Evolutionary conservation across 2,329 filamentous ascomycete genomes (phyloP), one percentile per base, ranked within the genome.

Genomic region (Remersonia thermophila): DNA sequence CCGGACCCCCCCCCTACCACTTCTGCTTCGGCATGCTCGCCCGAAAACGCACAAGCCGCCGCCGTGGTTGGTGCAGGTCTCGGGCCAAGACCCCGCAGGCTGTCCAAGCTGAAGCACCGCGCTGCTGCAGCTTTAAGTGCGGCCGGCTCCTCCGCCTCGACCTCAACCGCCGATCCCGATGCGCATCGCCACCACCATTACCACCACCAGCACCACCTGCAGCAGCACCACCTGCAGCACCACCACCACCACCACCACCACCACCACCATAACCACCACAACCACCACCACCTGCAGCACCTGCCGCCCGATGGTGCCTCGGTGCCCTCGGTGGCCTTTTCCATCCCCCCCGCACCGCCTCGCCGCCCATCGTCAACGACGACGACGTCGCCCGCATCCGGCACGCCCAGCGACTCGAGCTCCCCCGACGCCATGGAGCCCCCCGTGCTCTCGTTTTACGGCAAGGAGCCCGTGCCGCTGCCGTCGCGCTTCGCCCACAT

Each of bases 401-500:
- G 31, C 20, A 32, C 27, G 30, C 18, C 32, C 34, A 32, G 20
- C 29, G 36, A 27, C 32, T 17, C 15, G 31, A 32, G 16, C 34
- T 39, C 28, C 35, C 41, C 40, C 38, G 20, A 23, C 20, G 42
- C 46, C 49, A 66, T 66, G 56, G 65, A 70, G 38, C 59, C 63
- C 7, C 67, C 68, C 13, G 63, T 71, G 33, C 54, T 72, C 32
- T 71, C 68, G 2, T 73, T 73, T 44, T 73, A 71, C 61, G 69
- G 69, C 50, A 63, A 65, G 11, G 65, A 72, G 47, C 67, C 68
- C 7, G 66, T 73, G 14, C 68, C 70, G n/a, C 57, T 77, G 7
- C 71, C 71, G n/a, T 63, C 62, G 30, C 67, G 72, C 18, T 76
- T 75, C 44, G 67, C 65, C 32, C 62, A 64, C 43, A 63, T 75